These are phyloP conservation scores for Penicillium sp. DNA, from an alignment of 2,329 filamentous ascomycete species.

Conservation along the genomic window DNA sequence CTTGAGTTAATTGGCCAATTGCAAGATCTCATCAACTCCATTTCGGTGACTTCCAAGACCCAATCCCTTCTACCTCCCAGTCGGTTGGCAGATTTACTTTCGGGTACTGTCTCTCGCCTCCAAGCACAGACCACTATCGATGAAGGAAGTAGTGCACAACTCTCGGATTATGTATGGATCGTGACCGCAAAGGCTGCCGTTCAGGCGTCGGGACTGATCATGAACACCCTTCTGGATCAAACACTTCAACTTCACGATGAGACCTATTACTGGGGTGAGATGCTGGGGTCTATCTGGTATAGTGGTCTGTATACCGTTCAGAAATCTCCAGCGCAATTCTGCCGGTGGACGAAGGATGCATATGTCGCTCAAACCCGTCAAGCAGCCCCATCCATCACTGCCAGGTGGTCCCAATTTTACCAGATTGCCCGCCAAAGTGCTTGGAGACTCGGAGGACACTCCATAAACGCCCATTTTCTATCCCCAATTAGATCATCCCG, in stretches of 20 bases:
- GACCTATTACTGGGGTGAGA: constrained; percentile 93
- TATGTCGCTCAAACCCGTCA: constrained; percentile 29
- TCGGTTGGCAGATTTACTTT: constrained; percentile 61
- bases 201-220: constrained; percentile 80
- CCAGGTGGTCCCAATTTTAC: constrained; percentile 67
- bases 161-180: constrained; percentile 84
- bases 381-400: constrained; percentile 30
- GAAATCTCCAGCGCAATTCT: constrained; percentile 74
- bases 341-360: constrained; percentile 72
- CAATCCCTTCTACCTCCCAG: constrained; percentile 59
- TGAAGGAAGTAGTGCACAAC: constrained; percentile 50
- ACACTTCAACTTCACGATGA: constrained; percentile 82
- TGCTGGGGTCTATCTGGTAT: constrained; percentile 73
- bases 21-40: constrained; percentile 64
- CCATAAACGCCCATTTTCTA: constrained; percentile 69
- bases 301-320: constrained; percentile 83
- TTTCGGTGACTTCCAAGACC: constrained; percentile 68
- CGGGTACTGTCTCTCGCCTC: constrained; percentile 45
- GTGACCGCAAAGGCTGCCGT: constrained; percentile 85
- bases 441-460: constrained; percentile 65
- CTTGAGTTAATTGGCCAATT: constrained; percentile 49
- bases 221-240: constrained; percentile 75
- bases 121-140: constrained; percentile 20
- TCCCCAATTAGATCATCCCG: constrained; percentile 75
- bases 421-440: constrained; percentile 72